A percentile compares a stretch with the other conserved stretches of the same genome.
Evolutionary conservation across 257 asterid genomes (phyloP).

Genomic region (Primulina huaijiensis): DNA sequence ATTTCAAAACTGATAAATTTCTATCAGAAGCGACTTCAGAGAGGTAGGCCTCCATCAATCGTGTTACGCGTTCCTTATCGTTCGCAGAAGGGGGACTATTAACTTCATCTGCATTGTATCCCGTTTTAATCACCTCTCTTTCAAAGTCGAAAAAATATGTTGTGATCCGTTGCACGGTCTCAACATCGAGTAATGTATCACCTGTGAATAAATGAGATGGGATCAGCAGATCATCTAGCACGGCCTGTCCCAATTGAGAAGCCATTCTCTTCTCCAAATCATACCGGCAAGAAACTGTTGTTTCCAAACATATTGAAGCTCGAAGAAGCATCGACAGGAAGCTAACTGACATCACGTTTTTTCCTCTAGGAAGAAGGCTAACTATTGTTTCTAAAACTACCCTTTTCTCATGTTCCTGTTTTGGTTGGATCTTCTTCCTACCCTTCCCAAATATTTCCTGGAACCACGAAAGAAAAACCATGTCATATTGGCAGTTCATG

Average conservation of each 20-base stretch:
- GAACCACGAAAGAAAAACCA: constrained; percentile 13
- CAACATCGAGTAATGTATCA: constrained; percentile 72
- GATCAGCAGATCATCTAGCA: constrained; percentile 64
- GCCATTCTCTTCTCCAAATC: constrained; percentile 86
- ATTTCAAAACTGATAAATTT: constrained; percentile 51
- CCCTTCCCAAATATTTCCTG: constrained; percentile 81
- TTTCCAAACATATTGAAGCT: constrained; percentile 70
- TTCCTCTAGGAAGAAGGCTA: constrained; percentile 75
- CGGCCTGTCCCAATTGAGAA: constrained; percentile 72
- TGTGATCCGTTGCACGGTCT: constrained; percentile 67
- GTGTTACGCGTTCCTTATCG: constrained; percentile 53
- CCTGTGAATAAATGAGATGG: constrained; percentile 69
- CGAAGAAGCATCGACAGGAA: constrained; percentile 83
- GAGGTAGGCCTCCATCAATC: constrained; percentile 61
- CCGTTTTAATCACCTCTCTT: constrained; percentile 36
- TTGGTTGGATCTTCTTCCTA: constrained; percentile 61
- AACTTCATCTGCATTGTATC: constrained; percentile 39
- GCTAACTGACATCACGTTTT: constrained; percentile 69
- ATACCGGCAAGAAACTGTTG: constrained; percentile 80
- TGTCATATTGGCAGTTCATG: constrained; percentile 9
- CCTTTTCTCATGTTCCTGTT: constrained; percentile 70
- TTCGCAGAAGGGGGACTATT: constrained; percentile 31
- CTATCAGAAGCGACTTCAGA: constrained; percentile 76
- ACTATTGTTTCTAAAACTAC: constrained; percentile 79
- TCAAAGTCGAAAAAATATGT: constrained; percentile 53